phyloP scores from a whole-genome alignment of 345 rosid species.

The Clarkia xantiana region DNA sequence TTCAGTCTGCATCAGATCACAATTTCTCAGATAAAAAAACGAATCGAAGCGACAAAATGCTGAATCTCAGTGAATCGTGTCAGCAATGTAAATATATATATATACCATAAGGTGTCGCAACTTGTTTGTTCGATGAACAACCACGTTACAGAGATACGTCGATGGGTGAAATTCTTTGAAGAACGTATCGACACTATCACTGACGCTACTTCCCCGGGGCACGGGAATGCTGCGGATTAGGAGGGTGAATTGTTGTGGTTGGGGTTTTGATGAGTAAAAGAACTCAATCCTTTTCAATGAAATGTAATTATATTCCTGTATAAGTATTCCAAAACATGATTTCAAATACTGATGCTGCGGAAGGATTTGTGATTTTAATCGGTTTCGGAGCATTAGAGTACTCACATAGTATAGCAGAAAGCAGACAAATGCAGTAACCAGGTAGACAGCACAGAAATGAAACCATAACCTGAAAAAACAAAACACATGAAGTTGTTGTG shows the following conservation, averaged over 20 bases:
- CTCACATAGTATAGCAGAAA: constrained; percentile 71
- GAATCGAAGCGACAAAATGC: too few species aligned
- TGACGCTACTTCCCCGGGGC: constrained; percentile 49
- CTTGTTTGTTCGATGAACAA: constrained; percentile 65
- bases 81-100: neutral
- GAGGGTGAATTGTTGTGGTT: constrained; percentile 83
- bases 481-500: constrained; percentile 16
- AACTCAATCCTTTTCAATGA: constrained; percentile 59
- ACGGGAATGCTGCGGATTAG: constrained; percentile 69
- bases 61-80: too few species aligned
- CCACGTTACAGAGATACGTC: constrained; percentile 67
- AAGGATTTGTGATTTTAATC: too few species aligned
- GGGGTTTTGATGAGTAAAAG: constrained; percentile 70
- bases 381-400: neutral
- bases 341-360: too few species aligned
- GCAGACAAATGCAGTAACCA: constrained; percentile 56
- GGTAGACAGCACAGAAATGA: constrained; percentile 74
- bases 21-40: neutral
- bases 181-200: constrained; percentile 75
- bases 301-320: constrained; percentile 71
- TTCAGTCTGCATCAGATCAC: constrained; percentile 26
- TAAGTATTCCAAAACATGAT: neutral
- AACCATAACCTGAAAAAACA: constrained; percentile 67
- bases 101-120: constrained; percentile 60
- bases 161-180: constrained; percentile 50